Evolutionary conservation across 352 stramenopile genomes (phyloP).

Genomic region (Globisporangium nodosum): DNA sequence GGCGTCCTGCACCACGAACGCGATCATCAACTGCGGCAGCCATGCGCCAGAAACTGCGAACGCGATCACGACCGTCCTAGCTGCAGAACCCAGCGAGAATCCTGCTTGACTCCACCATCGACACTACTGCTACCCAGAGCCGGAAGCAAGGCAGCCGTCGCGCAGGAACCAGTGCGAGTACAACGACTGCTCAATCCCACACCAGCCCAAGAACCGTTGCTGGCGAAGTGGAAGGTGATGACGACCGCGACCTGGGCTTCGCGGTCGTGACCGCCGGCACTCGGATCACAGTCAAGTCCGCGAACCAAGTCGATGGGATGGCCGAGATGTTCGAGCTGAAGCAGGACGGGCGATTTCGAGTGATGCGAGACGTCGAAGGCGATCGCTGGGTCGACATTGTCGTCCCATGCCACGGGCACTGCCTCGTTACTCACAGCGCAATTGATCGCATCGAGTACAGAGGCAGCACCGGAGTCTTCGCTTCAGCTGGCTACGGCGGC

Average conservation of each 20-base stretch:
- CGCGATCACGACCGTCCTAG: neutral
- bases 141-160: neutral
- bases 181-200: too few relatives aligned
- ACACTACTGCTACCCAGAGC: neutral
- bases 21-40: neutral
- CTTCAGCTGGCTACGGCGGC: neutral
- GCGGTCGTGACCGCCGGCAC: neutral
- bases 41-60: neutral
- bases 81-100: neutral
- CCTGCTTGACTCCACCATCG: neutral
- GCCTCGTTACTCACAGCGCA: neutral
- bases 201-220: too few relatives aligned
- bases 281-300: neutral
- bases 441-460: neutral
- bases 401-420: neutral
- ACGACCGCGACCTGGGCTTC: neutral
- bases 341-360: conserved; percentile 1
- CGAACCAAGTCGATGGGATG: neutral
- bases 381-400: conserved; percentile 1
- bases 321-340: neutral
- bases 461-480: neutral
- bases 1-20: neutral
- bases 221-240: neutral
- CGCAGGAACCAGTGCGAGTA: neutral
- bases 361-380: conserved; percentile 3